Evolutionary conservation across 148 eudicot species (phyloP), one percentile per base, ranked within the genome.

Genomic region (Suaeda aralocaspica): DNA sequence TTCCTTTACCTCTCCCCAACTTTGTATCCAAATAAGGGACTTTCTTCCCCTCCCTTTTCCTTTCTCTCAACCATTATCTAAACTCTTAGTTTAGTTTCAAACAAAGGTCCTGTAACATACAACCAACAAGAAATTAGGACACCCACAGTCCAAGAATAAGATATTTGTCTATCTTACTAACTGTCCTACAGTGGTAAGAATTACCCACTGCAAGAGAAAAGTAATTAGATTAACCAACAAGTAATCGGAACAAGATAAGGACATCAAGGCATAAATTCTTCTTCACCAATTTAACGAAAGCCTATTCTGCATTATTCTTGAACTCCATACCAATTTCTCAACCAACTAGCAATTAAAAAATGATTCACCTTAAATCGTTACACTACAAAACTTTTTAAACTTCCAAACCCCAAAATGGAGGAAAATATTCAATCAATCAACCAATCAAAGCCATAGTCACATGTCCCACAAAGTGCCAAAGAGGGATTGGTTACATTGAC

Each of bases 171-270:
- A 18, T 18, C 44, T 59, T 28, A 30, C 29, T 29, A 24, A 30
- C 36, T 24, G 22, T 33, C 59, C n/a, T 8, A 18, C 6, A 19
- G 14, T 45, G 31, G n/a, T 34, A 56, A 51, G 64, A 31, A 71
- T 59, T 45, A 14, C 48, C n/a, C 31, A 59, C 4, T 8, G 36
- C 14, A 50, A 49, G 49, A 50, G 49, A 72, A 24, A 31, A 49
- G 33, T 53, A 48, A 24, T 39, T 9, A 13, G n/a, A 45, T 16
- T 9, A 34, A 36, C 44, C 18, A 50, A 31, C 25, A 71, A 33
- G 39, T 71, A 22, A 70, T 58, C 60, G 45, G 59, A 57, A 21
- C n/a, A 69, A 68, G 64, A 22, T 19, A 24, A 57, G 19, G 26
- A 11, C 18, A 28, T 19, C 67, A 41, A 21, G 45, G 48, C 61